Evolutionary conservation across 2,329 filamentous ascomycete genomes (phyloP).

Genomic region (Fusarium odoratissimum): DNA sequence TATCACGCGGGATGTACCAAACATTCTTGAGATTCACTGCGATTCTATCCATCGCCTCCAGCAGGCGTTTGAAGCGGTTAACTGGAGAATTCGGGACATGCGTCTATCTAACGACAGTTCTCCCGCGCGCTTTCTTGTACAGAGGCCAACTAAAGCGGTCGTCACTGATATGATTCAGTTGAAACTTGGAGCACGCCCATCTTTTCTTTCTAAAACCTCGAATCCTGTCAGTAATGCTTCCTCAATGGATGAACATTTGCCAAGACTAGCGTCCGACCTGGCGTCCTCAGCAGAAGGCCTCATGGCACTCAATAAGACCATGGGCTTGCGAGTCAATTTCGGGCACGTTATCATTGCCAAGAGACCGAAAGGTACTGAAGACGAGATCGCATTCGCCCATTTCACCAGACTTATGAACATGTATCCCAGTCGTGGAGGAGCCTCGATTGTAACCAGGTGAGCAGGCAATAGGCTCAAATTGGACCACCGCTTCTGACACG

Average conservation of each 20-base stretch:
- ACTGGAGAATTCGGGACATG: conserved; percentile 50
- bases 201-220: conserved; percentile 11
- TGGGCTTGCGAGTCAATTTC: conserved; percentile 51
- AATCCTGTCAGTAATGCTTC: neutral
- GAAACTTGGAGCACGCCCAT: conserved; percentile 42
- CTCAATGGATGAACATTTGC: conserved; percentile 34
- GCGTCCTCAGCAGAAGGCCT: conserved; percentile 40
- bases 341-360: conserved; percentile 45
- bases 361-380: conserved; percentile 42
- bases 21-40: conserved; percentile 45
- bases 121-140: conserved; percentile 45
- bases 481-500: conserved; percentile 11
- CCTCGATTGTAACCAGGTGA: conserved; percentile 45
- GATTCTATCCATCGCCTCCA: conserved; percentile 41
- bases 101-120: conserved; percentile 44
- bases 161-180: conserved; percentile 35
- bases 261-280: conserved; percentile 37
- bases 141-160: conserved; percentile 35
- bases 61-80: conserved; percentile 45
- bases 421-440: conserved; percentile 49
- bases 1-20: conserved; percentile 43
- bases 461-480: neutral
- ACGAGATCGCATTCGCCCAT: conserved; percentile 40
- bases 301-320: conserved; percentile 37
- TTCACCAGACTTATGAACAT: conserved; percentile 43